Base-by-base conservation (phyloP, 768 basidiomycete genomes). In the Leucosporidium scottii region DNA sequence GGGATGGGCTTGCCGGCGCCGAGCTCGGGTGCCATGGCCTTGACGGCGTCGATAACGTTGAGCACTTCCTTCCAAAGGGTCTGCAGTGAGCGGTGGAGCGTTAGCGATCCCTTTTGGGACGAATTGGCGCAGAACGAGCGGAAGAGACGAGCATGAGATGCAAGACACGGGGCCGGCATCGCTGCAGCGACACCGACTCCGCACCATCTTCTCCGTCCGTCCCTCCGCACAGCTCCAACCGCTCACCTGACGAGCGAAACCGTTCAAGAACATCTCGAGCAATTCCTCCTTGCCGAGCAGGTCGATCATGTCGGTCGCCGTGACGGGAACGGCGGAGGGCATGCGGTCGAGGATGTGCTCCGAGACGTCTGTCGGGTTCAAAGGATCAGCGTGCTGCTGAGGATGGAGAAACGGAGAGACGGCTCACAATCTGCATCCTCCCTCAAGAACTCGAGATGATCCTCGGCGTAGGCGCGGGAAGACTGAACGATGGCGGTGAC, bases 1-100 rank as follows among this genome's bases (percentile, higher is more conserved):
- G 78, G 85, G 82, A 55, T 89, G 88, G 83, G 9, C 83, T 84
- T 59, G 90, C 85, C 61, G 85, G 87, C 59, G 85, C 90, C 58
- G 83, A 85, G 71, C 82, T 83, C 74, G 85, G 84, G 64, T 82
- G 83, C 15, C 56, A 57, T 57, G 20, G 82, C 85, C 49, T 83
- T 78, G 76, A 93, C 90, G 60, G 86, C 86, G 66, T 85, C 82
- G 59, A 88, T 78, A 78, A 93, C 93, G 73, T 96, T 94, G 61
- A 96, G 87, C 78, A 85, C 94, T 69, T 87, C 85, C 61, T 97
- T 93, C 69, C 93, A 90, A 78, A 90, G 87, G 70, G 85, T 84
- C 75, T 91, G 27, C 28, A 85, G 64, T 92, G 83, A 84, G 4
- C 34, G 34, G 5, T 4, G 71, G 82, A 85, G 82, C 9, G 10